Percentiles rank a stretch among this genome's conserved stretches.
Evolutionary conservation across 176 grass and related monocot species (phyloP).

Genomic region (Aegilops longissima): DNA sequence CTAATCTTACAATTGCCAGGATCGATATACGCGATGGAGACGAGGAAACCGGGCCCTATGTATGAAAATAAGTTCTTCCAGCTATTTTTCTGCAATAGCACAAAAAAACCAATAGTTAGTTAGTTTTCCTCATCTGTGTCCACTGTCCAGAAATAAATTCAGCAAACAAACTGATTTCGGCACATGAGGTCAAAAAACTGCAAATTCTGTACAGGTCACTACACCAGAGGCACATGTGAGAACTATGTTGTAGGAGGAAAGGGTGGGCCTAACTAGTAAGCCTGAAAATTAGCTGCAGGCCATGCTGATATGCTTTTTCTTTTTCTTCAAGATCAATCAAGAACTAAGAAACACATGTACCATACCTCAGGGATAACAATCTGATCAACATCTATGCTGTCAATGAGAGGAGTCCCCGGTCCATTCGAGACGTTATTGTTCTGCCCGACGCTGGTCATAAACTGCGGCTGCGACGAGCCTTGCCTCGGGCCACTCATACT

Average conservation of each 20-base stretch:
- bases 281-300: neutral
- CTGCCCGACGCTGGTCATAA: conserved; percentile 54
- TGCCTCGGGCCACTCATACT: conserved; percentile 42
- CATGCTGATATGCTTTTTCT: neutral
- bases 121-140: conserved; percentile 21
- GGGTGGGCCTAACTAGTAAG: neutral
- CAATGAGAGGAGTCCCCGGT: conserved; percentile 66
- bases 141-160: neutral
- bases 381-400: conserved; percentile 81
- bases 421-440: conserved; percentile 41
- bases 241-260: conserved; percentile 23
- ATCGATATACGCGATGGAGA: conserved; percentile 97
- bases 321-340: neutral
- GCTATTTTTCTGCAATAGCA: conserved; percentile 64
- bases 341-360: neutral
- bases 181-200: neutral
- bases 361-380: conserved; percentile 89
- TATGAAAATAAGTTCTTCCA: conserved; percentile 97
- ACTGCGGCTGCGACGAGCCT: conserved; percentile 53
- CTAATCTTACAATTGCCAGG: conserved; percentile 90
- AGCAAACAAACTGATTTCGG: neutral
- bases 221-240: conserved; percentile 9
- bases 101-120: conserved; percentile 21
- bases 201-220: neutral
- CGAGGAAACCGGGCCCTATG: conserved; percentile 92